Base-by-base conservation (phyloP, 2,329 filamentous ascomycete species). In the Colletotrichum godetiae region DNA sequence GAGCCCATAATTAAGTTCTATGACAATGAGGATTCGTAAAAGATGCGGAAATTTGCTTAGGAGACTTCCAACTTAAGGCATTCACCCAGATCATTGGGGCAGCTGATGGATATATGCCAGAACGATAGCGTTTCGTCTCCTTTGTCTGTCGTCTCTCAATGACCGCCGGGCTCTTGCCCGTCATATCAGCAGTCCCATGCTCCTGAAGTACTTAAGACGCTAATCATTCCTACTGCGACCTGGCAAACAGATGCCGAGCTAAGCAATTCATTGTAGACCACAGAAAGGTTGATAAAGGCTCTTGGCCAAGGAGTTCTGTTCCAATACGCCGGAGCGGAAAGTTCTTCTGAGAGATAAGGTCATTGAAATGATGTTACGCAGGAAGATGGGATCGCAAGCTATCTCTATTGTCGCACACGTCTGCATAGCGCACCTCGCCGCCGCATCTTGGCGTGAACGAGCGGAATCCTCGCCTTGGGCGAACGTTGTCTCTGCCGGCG, bases 271-370 rank as follows among this genome's bases (percentile, higher is more conserved):
- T 7, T 11, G 31, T 63, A 53, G 19, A 8, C 55, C 15, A 29
- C 15, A 37, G 56, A 46, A 49, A 57, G 42, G 46, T 19, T 53
- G 68, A 60, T 67, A 72, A 63, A 60, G 53, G 6, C 10, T 10
- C 11, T 2, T 1, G 5, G 63, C 62, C 63, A 64, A 61, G 68
- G 53, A 5, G 1, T 2, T 2, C 3, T 15, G 12, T 57, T n/a
- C 53, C 55, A 63, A 52, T 67, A 37, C 29, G 46, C 61, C 56
- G 31, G 53, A 55, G 49, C 6, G 19, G 52, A 33, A 7, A 4
- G 5, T 22, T 22, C 24, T 19, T 15, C 56, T 60, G 68, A 69
- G 69, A 68, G 73, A 74, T 74, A 73, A 74, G 73, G 69, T 31
- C 72, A 42, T 60, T 68, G 3, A 10, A 31, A 52, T 62, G 56